Percentiles rank a stretch among this genome's conserved stretches.
These are phyloP conservation scores for Trichoderma virens DNA, from an alignment of 495 filamentous ascomycete genomes.

Conservation along the genomic window DNA sequence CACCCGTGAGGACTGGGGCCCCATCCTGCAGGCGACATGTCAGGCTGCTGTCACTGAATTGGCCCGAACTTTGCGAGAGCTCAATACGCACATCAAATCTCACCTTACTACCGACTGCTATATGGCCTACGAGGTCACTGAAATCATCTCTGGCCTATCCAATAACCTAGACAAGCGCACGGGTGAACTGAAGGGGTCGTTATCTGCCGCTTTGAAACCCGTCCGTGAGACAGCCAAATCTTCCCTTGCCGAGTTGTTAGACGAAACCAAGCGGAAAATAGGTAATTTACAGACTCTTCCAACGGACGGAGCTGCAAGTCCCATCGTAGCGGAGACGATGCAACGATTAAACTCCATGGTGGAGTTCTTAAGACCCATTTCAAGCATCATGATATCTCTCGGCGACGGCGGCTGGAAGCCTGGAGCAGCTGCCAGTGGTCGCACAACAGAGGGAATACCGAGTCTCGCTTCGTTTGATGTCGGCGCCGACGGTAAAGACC, in stretches of 20 bases:
- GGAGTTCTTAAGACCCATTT: constrained; percentile 76
- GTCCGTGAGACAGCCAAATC: constrained; percentile 85
- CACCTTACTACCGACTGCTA: constrained; percentile 92
- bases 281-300: constrained; percentile 57
- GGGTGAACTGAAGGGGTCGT: constrained; percentile 73
- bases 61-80: constrained; percentile 74
- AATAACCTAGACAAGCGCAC: constrained; percentile 72
- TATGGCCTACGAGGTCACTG: constrained; percentile 91
- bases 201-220: constrained; percentile 79
- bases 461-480: constrained; percentile 75
- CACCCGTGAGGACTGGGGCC: constrained; percentile 71
- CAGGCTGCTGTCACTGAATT: constrained; percentile 70
- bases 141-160: constrained; percentile 76
- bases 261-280: constrained; percentile 72
- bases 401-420: constrained; percentile 87
- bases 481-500: constrained; percentile 76
- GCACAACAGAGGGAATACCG: constrained; percentile 56
- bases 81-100: constrained; percentile 79
- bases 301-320: constrained; percentile 67
- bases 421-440: constrained; percentile 34
- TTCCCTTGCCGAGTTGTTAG: constrained; percentile 75
- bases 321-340: constrained; percentile 79
- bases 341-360: constrained; percentile 78
- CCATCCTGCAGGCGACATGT: constrained; percentile 69
- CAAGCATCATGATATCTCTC: constrained; percentile 81